Evolutionary conservation across 2,329 filamentous ascomycete genomes (phyloP), one percentile per base, ranked within the genome.

Genomic region (Penicillium sp.): DNA sequence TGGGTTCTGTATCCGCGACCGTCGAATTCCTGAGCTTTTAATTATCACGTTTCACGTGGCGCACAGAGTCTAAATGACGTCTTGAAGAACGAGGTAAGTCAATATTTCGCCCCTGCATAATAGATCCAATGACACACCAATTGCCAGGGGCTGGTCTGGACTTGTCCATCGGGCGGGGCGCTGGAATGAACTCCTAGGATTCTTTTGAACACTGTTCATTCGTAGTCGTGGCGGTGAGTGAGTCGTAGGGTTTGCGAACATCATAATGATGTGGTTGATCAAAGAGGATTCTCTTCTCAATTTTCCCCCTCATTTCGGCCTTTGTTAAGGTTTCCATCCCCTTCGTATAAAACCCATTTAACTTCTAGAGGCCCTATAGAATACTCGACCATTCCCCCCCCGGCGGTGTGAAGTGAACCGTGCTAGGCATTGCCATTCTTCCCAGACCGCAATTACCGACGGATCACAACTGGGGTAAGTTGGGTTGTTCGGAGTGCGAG

Each of bases 21-120:
- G 23, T 31, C 41, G 51, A 53, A 60, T 60, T 56, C 52, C 43
- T 53, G 49, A 47, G 42, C 34, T 45, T 47, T 18, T 24, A 12
- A 47, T n/a, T n/a, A 50, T 58, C 56, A 60, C 58, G 53, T 18
- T 52, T 58, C 56, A 60, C 58, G 56, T 60, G 58, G 57, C 51
- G 45, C 18, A 36, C 10, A 51, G 46, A 53, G 53, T 52, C 52
- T 34, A 13, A 18, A 49, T 49, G 53, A 51, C 45, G 34, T 53
- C 46, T 33, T 21, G 13, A 16, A 34, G 13, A 16, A 43, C 15
- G 23, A 23, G 15, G 10, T 24, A 43, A 8, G 8, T 4, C 7
- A 29, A 29, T 29, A 29, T 3, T 29, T 7, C 10, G 6, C 38
- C 38, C 38, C 21, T 41, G 38, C 4, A 34, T 34, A 15, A 34